These are phyloP conservation scores for Claviceps capensis DNA, from an alignment of 2,329 filamentous ascomycete species.

Conservation along the genomic window DNA sequence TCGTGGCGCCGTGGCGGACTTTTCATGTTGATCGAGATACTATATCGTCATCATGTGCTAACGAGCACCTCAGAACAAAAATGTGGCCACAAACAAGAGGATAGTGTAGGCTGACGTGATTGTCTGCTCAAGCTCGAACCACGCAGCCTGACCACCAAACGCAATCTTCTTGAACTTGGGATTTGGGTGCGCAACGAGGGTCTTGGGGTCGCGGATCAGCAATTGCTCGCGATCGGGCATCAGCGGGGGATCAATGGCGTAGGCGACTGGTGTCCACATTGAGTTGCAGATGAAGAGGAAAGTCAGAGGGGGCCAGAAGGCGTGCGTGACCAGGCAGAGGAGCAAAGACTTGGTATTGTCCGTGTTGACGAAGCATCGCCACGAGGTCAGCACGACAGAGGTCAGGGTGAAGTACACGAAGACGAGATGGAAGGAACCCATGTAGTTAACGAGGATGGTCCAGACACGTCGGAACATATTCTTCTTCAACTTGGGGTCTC, in stretches of 20 bases:
- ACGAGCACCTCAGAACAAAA: slow-evolving; percentile 13
- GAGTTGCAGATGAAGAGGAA: slow-evolving; percentile 41
- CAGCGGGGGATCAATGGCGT: slow-evolving; percentile 45
- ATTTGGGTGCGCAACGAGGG: slow-evolving; percentile 37
- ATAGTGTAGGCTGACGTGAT: slow-evolving; percentile 35
- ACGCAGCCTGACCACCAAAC: slow-evolving; percentile 37
- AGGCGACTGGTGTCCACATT: slow-evolving; percentile 44
- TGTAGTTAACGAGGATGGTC: slow-evolving; percentile 41
- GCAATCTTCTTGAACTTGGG: slow-evolving; percentile 39
- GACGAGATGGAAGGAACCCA: slow-evolving; percentile 38
- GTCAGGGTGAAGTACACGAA: slow-evolving; percentile 41
- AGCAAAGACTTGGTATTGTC: slow-evolving; percentile 27
- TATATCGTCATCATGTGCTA: neutral
- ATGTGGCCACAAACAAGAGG: slow-evolving; percentile 32
- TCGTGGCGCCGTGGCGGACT: neutral
- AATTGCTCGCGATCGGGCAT: slow-evolving; percentile 45
- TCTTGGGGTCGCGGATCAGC: slow-evolving; percentile 39
- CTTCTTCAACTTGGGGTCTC: slow-evolving; percentile 35
- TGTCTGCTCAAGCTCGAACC: slow-evolving; percentile 42
- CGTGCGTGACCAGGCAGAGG: slow-evolving; percentile 41
- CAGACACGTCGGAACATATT: slow-evolving; percentile 39
- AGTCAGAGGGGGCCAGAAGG: slow-evolving; percentile 47
- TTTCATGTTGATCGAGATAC: no score
- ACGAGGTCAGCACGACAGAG: slow-evolving; percentile 34
- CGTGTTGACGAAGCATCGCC: slow-evolving; percentile 32